These are phyloP conservation scores for Xylariaceae sp. DNA, from an alignment of 2,329 filamentous ascomycete species.

Conservation along the genomic window DNA sequence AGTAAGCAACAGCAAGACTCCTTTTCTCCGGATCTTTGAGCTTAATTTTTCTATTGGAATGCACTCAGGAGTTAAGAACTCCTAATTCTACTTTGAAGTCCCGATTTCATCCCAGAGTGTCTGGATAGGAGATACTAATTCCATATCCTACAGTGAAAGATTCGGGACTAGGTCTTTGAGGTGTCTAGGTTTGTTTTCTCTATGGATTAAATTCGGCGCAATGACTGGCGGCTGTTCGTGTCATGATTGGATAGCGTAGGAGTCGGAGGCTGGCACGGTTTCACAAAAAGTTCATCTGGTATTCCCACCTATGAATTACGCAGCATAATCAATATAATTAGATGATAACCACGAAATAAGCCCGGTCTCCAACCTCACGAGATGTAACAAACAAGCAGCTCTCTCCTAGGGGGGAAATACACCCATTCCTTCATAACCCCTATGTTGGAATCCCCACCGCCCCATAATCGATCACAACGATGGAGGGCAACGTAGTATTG, in stretches of 20 bases:
- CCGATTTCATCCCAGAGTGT: neutral
- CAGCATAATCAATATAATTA: constrained; percentile 1
- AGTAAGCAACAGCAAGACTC: constrained; percentile 4
- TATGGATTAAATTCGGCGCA: neutral
- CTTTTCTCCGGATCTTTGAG: neutral
- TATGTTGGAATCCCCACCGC: constrained; percentile 11
- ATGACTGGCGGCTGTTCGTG: neutral
- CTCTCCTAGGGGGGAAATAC: neutral
- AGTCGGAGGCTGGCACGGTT: neutral
- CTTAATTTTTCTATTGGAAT: neutral
- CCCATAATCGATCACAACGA: constrained; percentile 10
- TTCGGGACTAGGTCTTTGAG: constrained; percentile 15
- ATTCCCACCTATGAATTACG: neutral
- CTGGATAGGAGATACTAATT: neutral
- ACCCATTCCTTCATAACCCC: neutral
- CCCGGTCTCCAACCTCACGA: neutral
- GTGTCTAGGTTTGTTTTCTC: neutral
- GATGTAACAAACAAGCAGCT: neutral
- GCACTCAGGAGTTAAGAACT: neutral
- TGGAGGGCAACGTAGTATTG: constrained; percentile 22
- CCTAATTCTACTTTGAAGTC: neutral
- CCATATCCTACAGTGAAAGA: constrained; percentile 12
- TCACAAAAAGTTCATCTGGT: constrained; percentile 3
- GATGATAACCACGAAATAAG: neutral
- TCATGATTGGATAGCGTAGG: constrained; percentile 16